phyloP scores from a whole-genome alignment of 1,139 yeast genomes.

The Williopsis jadinii region DNA sequence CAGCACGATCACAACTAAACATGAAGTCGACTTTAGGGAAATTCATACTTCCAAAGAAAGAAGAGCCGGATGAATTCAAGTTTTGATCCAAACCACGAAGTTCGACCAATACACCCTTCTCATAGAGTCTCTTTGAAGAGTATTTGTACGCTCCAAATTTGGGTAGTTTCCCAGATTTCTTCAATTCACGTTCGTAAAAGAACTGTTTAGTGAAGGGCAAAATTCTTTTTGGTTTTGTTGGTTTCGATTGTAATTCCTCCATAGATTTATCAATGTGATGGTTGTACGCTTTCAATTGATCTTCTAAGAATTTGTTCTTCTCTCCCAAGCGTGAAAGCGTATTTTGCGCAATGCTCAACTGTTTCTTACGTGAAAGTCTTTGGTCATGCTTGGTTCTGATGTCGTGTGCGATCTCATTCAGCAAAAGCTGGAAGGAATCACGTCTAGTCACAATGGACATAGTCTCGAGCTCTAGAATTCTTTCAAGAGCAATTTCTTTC shows the following conservation, averaged over 20 bases:
- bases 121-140: constrained; percentile 68
- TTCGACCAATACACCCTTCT: constrained; percentile 60
- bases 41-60: constrained; percentile 36
- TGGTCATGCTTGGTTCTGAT: constrained; percentile 74
- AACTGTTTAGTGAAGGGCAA: constrained; percentile 75
- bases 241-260: constrained; percentile 48
- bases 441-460: constrained; percentile 59
- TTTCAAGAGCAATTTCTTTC: constrained; percentile 70
- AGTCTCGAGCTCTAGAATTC: constrained; percentile 68
- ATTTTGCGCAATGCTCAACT: constrained; percentile 50
- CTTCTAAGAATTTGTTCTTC: constrained; percentile 54
- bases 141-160: constrained; percentile 81
- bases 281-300: constrained; percentile 60
- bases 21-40: constrained; percentile 67
- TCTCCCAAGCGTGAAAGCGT: constrained; percentile 55
- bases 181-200: constrained; percentile 68
- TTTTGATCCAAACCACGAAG: constrained; percentile 43
- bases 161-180: constrained; percentile 58
- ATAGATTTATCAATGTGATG: constrained; percentile 62
- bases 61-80: constrained; percentile 29
- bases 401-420: constrained; percentile 81
- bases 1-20: constrained; percentile 70
- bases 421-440: constrained; percentile 69
- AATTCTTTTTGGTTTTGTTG: constrained; percentile 41
- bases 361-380: constrained; percentile 54